Percentiles rank a stretch among this genome's conserved stretches.
These are phyloP conservation scores for Plantago major DNA, from an alignment of 257 asterid species.

Conservation along the genomic window DNA sequence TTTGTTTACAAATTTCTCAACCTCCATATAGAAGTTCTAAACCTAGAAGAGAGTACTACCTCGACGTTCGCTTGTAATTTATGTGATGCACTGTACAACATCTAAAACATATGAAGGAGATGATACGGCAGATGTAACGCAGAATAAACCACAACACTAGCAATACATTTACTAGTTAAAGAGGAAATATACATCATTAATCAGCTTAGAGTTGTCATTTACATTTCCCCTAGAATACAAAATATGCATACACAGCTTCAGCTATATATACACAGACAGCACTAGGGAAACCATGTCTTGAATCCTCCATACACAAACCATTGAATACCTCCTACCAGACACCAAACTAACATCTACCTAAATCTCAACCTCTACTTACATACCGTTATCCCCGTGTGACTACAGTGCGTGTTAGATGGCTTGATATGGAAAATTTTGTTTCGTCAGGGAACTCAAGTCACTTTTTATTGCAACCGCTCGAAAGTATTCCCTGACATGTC, in stretches of 20 bases:
- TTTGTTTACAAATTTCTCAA: too few species aligned
- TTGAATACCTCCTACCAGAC: background rate
- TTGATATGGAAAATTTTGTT: background rate
- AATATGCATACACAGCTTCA: background rate
- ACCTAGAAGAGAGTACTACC: too few species aligned
- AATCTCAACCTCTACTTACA: background rate
- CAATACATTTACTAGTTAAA: background rate
- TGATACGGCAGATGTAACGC: too few species aligned
- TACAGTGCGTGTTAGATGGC: background rate
- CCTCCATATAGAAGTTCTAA: too few species aligned
- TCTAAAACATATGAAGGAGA: too few species aligned
- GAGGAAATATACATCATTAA: background rate
- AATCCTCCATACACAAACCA: background rate
- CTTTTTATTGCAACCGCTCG: background rate
- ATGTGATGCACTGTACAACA: too few species aligned
- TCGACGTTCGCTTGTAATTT: too few species aligned
- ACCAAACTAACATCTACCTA: background rate
- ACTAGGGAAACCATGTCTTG: background rate
- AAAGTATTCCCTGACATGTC: background rate
- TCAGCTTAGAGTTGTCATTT: slow-evolving; percentile 4
- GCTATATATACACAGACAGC: background rate
- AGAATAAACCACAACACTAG: background rate
- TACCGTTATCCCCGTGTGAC: background rate
- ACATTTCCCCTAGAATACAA: slow-evolving; percentile 5
- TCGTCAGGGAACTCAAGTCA: background rate